Evolutionary conservation across 2,329 filamentous ascomycete species (phyloP).

Genomic region (Claviceps pazoutovae): DNA sequence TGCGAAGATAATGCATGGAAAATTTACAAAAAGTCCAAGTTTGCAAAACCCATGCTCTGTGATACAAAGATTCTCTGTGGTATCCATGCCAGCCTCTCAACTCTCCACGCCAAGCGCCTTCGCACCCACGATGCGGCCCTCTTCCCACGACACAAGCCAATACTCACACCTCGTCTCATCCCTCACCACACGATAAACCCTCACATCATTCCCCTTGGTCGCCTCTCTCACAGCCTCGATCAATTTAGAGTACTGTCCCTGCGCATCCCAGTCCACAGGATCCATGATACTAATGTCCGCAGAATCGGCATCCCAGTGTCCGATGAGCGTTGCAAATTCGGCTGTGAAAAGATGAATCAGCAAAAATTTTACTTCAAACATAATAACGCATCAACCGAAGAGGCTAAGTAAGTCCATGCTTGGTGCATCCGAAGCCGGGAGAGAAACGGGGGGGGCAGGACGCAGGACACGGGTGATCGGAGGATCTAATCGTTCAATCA

Average conservation of each 20-base stretch:
- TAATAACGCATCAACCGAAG: too few relatives aligned
- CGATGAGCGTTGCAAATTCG: conserved; percentile 56
- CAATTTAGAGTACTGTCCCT: conserved; percentile 54
- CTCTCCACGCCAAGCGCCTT: conserved; percentile 66
- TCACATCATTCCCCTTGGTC: conserved; percentile 50
- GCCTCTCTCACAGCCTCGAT: conserved; percentile 55
- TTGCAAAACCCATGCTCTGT: too few relatives aligned
- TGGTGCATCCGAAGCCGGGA: neutral
- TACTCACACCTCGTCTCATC: conserved; percentile 58
- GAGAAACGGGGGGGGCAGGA: neutral
- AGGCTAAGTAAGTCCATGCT: too few relatives aligned
- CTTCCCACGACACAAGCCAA: conserved; percentile 57
- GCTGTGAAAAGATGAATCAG: conserved; percentile 27
- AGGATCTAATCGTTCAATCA: neutral
- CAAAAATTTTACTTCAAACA: neutral
- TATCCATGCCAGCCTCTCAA: conserved; percentile 1
- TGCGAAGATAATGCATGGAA: neutral
- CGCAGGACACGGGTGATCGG: too few relatives aligned
- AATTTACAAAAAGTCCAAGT: neutral
- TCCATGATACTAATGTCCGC: conserved; percentile 52
- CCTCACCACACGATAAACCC: conserved; percentile 58
- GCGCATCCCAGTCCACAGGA: conserved; percentile 57
- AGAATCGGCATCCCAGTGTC: conserved; percentile 36
- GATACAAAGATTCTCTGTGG: too few relatives aligned
- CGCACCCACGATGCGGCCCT: conserved; percentile 55